Percentiles rank a stretch among this genome's conserved stretches.
Conservation (phyloP, 2,329 filamentous ascomycete species). For the Chrysosphaeria jannelii region DNA sequence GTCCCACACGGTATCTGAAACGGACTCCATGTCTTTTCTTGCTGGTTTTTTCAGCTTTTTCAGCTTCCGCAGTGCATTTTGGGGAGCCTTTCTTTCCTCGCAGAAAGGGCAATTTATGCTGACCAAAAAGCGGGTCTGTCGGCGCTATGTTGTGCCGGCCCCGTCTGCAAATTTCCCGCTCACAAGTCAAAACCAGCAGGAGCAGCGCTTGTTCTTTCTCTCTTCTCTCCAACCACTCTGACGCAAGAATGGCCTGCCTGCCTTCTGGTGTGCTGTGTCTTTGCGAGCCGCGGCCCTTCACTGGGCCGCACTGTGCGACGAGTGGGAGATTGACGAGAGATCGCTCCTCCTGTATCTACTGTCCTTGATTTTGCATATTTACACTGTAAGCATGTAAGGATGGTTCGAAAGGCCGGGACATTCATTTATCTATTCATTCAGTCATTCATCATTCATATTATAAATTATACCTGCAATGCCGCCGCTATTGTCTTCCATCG, state of each 20-base stretch:
- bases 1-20: slow-evolving; percentile 50
- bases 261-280: slow-evolving; percentile 6
- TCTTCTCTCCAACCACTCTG: slow-evolving; percentile 9
- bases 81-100: no score
- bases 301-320: slow-evolving; percentile 17
- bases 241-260: slow-evolving; percentile 6
- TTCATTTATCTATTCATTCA: slow-evolving; percentile 5
- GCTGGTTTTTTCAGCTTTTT: slow-evolving; percentile 1
- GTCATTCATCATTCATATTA: no score
- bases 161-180: no score
- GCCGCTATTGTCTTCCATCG: slow-evolving; percentile 30
- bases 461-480: no score
- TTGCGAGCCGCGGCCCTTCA: slow-evolving; percentile 26
- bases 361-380: slow-evolving; percentile 51
- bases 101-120: no score
- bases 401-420: slow-evolving; percentile 66
- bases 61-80: no score
- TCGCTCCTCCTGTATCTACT: slow-evolving; percentile 53
- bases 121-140: no score
- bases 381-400: slow-evolving; percentile 41
- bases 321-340: slow-evolving; percentile 27
- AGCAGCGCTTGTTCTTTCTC: slow-evolving; percentile 8
- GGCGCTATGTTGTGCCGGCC: no score
- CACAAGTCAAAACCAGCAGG: no score
- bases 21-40: slow-evolving; percentile 30